A percentile compares a stretch with the other conserved stretches of the same genome.
phyloP scores from a whole-genome alignment of 148 eudicot genomes.

The Spergularia marina region DNA sequence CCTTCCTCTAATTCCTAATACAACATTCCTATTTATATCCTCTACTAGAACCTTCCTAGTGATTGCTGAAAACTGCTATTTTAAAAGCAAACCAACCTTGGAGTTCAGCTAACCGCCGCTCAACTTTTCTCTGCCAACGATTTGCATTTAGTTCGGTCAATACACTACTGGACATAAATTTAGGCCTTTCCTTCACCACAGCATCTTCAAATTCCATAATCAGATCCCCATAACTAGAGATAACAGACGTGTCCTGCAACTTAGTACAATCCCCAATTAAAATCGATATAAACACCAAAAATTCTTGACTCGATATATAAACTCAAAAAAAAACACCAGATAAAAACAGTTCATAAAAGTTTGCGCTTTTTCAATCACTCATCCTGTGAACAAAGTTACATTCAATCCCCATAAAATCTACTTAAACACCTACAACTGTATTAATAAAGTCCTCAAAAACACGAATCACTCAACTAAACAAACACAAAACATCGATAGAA shows the following conservation, averaged over 20 bases:
- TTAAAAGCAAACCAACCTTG: constrained; percentile 54
- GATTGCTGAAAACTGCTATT: background rate
- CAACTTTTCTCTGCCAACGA: constrained; percentile 59
- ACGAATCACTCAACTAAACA: background rate
- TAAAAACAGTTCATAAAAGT: too few species aligned
- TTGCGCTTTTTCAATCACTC: background rate
- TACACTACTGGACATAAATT: constrained; percentile 52
- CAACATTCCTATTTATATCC: too few species aligned
- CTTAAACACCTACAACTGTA: too few species aligned
- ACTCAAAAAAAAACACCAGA: background rate
- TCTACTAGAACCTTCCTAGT: background rate
- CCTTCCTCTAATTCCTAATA: too few species aligned
- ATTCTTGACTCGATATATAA: background rate
- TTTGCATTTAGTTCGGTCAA: constrained; percentile 54
- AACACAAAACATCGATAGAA: background rate
- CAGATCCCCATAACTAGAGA: constrained; percentile 60
- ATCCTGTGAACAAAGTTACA: background rate
- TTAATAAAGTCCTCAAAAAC: background rate
- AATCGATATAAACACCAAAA: background rate
- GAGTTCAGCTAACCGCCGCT: constrained; percentile 76
- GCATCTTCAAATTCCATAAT: constrained; percentile 87
- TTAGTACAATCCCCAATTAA: background rate
- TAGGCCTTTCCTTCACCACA: constrained; percentile 59
- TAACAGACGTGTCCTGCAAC: constrained; percentile 46
- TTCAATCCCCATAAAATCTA: too few species aligned